These are phyloP conservation scores for Phytophthora melonis DNA, from an alignment of 352 stramenopile genomes.

Conservation along the genomic window DNA sequence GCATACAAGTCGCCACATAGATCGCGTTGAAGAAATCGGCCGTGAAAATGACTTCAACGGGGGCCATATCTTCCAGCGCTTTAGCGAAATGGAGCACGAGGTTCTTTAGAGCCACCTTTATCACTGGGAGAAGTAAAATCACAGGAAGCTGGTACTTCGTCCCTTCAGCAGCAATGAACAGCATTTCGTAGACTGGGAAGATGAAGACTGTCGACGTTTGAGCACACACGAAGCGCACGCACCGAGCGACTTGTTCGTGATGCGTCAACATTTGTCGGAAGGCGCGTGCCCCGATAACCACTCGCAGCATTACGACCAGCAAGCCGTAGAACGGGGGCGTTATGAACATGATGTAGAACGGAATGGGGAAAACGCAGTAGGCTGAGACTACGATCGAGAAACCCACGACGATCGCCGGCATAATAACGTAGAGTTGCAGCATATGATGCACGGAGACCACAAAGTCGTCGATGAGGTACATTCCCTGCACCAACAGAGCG, in stretches of 20 bases:
- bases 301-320: conserved; percentile 12
- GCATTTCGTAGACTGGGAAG: conserved; percentile 24
- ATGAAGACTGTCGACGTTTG: conserved; percentile 13
- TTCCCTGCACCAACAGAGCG: conserved; percentile 5
- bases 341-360: conserved; percentile 13
- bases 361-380: conserved; percentile 9
- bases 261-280: conserved; percentile 13
- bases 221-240: conserved; percentile 14
- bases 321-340: conserved; percentile 6
- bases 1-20: conserved; percentile 24
- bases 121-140: conserved; percentile 23
- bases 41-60: conserved; percentile 23
- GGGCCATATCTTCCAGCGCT: conserved; percentile 19
- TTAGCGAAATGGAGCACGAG: conserved; percentile 7
- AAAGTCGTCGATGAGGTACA: conserved; percentile 13
- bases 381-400: neutral
- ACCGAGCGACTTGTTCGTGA: conserved; percentile 6
- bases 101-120: conserved; percentile 39
- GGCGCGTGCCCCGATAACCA: conserved; percentile 1
- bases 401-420: neutral
- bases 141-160: conserved; percentile 9
- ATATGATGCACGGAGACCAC: neutral
- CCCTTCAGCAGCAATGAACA: conserved; percentile 2
- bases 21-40: conserved; percentile 31
- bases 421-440: neutral